Percentiles rank a stretch among this genome's conserved stretches.
phyloP scores from a whole-genome alignment of 345 rosid species.

The Triadica sebifera region DNA sequence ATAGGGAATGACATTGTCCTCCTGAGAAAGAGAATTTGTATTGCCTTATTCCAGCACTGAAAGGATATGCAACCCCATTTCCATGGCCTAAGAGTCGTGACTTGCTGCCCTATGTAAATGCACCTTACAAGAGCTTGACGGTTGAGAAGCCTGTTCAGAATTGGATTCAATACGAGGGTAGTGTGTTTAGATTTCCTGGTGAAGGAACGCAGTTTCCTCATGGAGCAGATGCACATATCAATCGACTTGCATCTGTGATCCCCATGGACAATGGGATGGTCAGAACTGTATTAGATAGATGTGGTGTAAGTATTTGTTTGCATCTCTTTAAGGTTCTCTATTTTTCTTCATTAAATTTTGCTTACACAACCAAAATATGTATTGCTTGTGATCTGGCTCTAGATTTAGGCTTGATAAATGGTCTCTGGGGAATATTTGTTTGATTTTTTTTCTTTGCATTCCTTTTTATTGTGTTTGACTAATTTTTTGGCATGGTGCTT shows the following conservation, averaged over 20 bases:
- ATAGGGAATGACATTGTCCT: slow-evolving; percentile 36
- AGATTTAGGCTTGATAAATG: background rate
- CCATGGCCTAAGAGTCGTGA: slow-evolving; percentile 37
- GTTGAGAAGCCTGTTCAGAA: slow-evolving; percentile 38
- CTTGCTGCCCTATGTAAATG: slow-evolving; percentile 31
- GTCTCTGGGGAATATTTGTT: background rate
- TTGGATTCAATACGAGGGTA: slow-evolving; percentile 33
- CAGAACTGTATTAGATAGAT: slow-evolving; percentile 35
- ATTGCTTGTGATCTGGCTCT: background rate
- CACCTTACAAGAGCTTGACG: slow-evolving; percentile 41
- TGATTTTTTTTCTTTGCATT: background rate
- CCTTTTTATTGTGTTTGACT: background rate
- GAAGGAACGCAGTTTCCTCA: slow-evolving; percentile 35
- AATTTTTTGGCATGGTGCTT: background rate
- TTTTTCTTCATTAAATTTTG: background rate
- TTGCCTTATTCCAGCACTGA: slow-evolving; percentile 35
- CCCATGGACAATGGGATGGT: slow-evolving; percentile 38
- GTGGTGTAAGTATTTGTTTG: slow-evolving; percentile 22
- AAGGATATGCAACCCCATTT: slow-evolving; percentile 28
- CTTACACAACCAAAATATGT: background rate
- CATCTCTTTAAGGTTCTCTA: background rate
- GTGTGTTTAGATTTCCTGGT: slow-evolving; percentile 33
- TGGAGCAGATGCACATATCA: slow-evolving; percentile 31
- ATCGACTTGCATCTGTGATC: slow-evolving; percentile 31
- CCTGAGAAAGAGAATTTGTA: slow-evolving; percentile 29